Percentiles rank a stretch among this genome's conserved stretches.
These are phyloP conservation scores for Pneumocystis wakefieldiae DNA, from an alignment of 1,139 yeast species.

Conservation along the genomic window DNA sequence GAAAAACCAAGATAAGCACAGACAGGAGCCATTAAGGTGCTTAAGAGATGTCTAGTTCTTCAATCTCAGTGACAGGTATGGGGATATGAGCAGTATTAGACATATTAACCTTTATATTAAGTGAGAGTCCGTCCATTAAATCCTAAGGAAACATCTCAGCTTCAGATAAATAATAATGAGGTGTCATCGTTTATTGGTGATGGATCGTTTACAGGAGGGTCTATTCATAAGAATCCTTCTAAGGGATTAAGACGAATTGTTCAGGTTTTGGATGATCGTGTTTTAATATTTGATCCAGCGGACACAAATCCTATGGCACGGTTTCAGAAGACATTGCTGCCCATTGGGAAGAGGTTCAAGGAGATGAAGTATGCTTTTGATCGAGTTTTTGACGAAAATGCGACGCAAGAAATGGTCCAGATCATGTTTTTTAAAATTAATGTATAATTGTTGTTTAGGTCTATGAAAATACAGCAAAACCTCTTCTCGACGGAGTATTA, in stretches of 20 bases:
- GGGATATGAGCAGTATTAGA: neutral
- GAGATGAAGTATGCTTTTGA: slow-evolving; percentile 37
- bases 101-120: neutral
- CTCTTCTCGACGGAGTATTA: slow-evolving; percentile 49
- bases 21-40: neutral
- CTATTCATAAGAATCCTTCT: slow-evolving; percentile 25
- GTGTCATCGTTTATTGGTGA: slow-evolving; percentile 37
- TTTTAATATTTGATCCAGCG: slow-evolving; percentile 83
- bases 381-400: slow-evolving; percentile 41
- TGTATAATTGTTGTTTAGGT: slow-evolving; percentile 24
- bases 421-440: slow-evolving; percentile 4
- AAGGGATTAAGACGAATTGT: slow-evolving; percentile 55
- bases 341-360: slow-evolving; percentile 19
- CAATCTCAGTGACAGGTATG: neutral
- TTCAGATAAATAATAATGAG: slow-evolving; percentile 22
- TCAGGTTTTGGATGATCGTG: slow-evolving; percentile 71
- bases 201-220: slow-evolving; percentile 32
- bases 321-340: slow-evolving; percentile 46
- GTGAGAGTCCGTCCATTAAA: slow-evolving; percentile 74
- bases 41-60: neutral
- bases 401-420: slow-evolving; percentile 32
- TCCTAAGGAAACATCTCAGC: slow-evolving; percentile 34
- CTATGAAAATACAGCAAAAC: slow-evolving; percentile 45
- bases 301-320: slow-evolving; percentile 51
- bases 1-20: neutral